Conservation (phyloP, 2,329 filamentous ascomycete genomes). For the Aureobasidium vineae region DNA sequence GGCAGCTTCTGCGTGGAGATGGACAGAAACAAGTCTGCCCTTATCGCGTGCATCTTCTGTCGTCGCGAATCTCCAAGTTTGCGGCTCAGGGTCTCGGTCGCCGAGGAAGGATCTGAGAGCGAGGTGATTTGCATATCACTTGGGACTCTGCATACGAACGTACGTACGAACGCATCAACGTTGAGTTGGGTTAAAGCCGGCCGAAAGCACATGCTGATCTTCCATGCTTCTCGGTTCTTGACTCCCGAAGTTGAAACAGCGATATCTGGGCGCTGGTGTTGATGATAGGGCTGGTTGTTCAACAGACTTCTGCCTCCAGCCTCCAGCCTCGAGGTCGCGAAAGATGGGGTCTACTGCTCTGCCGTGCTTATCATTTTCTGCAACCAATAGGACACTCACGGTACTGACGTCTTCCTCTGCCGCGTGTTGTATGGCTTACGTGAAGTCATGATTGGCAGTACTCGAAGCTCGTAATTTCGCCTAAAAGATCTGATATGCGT, state of each 20-base stretch:
- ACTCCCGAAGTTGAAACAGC: neutral
- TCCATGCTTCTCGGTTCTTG: neutral
- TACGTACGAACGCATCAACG: neutral
- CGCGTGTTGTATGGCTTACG: neutral
- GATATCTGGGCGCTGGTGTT: neutral
- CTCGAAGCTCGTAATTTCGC: slow-evolving; percentile 16
- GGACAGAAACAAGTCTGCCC: neutral
- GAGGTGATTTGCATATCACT: neutral
- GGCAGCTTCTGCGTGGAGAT: neutral
- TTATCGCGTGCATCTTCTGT: neutral
- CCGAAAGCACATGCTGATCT: slow-evolving; percentile 2
- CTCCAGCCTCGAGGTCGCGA: neutral
- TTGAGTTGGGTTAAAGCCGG: slow-evolving; percentile 11
- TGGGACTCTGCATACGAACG: neutral
- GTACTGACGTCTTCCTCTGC: neutral
- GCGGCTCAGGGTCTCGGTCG: neutral
- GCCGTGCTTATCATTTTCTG: neutral
- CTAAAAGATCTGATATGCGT: slow-evolving; percentile 14
- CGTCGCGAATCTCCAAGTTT: neutral
- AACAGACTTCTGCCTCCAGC: neutral
- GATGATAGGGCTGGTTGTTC: neutral
- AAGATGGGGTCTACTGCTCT: neutral
- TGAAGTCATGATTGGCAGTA: slow-evolving; percentile 17
- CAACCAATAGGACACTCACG: neutral
- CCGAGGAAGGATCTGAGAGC: neutral